Base-by-base conservation (phyloP, 1,139 yeast genomes). In the Kurtzmaniella quercitrusa region DNA sequence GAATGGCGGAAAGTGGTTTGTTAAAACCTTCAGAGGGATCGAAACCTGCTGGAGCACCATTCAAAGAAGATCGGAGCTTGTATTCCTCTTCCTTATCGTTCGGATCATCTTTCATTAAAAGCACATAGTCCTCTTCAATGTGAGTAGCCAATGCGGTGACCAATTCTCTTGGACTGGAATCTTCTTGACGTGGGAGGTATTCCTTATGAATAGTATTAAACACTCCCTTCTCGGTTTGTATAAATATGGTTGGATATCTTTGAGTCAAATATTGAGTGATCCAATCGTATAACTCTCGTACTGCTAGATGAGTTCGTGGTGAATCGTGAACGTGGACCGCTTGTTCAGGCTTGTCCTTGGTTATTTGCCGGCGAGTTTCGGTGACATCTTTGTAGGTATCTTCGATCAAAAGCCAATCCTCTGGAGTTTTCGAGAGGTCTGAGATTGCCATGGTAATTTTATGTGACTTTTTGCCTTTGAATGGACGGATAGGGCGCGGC, bases 401-500 rank as follows among this genome's bases (percentile, higher is more conserved):
- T 43, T 71, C 76, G 11, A 71, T 55, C 19, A 70, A 56, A 12
- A 71, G 53, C 68, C 74, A 68, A 15, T 66, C 66, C 40, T 66
- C 61, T 1, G 70, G 68, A 1, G 59, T 50, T 9, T 56, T 45
- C 5, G 61, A 48, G 22, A 71, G 45, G 42, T 66, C 66, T 30
- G 56, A 56, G 23, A 70, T 57, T 2, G 63, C 71, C 71, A 71
- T 63, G n/a, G 65, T 60, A 2, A 69, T 66, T 36, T 64, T 65
- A 49, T 66, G 66, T 51, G 64, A 64, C 34, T 54, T 58, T 42
- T 68, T 68, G 2, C 65, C 65, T 1, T 49, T 67, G 30, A 61
- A 61, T 4, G 88, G 88, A 42, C 88, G 74, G 58, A 70, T 76
- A 39, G 64, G 71, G 44, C 64, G 61, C n/a, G 82, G 88, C 43